Evolutionary conservation across 345 rosid species (phyloP).

Genomic region (Populus deltoides): DNA sequence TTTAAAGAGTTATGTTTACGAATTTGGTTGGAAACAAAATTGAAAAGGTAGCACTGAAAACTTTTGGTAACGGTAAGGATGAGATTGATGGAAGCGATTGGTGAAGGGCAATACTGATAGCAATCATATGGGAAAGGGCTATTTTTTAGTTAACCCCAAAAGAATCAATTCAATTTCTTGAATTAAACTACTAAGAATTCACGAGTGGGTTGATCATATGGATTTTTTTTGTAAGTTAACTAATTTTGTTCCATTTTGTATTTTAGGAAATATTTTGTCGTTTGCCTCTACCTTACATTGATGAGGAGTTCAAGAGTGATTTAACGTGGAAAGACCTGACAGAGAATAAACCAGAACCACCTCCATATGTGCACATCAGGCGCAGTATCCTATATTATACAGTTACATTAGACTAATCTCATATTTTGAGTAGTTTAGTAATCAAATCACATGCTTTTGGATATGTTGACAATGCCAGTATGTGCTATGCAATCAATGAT

Average conservation of each 20-base stretch:
- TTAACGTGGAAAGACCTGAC: conserved; percentile 51
- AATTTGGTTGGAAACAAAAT: too few relatives aligned
- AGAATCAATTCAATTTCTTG: too few relatives aligned
- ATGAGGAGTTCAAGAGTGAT: conserved; percentile 86
- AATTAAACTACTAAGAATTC: too few relatives aligned
- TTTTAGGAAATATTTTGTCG: conserved; percentile 68
- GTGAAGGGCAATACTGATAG: too few relatives aligned
- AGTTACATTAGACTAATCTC: conserved; percentile 6
- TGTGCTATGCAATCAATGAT: background rate
- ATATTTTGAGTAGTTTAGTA: background rate
- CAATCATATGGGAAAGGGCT: too few relatives aligned
- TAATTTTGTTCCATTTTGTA: conserved; percentile 21
- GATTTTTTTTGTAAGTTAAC: background rate
- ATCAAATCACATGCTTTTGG: background rate
- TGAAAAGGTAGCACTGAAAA: too few relatives aligned
- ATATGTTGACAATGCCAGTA: background rate
- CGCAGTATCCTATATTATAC: conserved; percentile 75
- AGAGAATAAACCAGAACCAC: conserved; percentile 62
- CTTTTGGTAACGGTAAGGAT: too few relatives aligned
- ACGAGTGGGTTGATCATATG: too few relatives aligned
- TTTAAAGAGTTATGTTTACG: too few relatives aligned
- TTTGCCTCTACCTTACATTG: conserved; percentile 75
- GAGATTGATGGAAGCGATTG: too few relatives aligned
- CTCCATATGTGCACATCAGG: conserved; percentile 81
- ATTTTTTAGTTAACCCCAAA: too few relatives aligned